phyloP scores from a whole-genome alignment of 441 rosid species.

The Raphanus hybrid region DNA sequence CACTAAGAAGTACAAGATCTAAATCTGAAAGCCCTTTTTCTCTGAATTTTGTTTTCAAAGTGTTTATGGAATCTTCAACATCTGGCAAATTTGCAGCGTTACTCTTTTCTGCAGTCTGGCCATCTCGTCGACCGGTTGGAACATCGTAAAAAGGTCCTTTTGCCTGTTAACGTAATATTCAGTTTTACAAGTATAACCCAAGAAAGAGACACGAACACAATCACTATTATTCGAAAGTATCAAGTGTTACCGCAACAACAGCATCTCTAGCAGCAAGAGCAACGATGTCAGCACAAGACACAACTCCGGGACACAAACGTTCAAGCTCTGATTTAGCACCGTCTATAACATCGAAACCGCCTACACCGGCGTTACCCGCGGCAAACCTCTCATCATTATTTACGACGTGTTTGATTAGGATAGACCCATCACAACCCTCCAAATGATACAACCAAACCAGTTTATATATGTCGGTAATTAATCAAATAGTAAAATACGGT shows the following conservation, averaged over 20 bases:
- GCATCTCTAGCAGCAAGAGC: constrained; percentile 89
- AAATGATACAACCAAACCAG: constrained; percentile 3
- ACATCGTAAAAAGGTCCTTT: constrained; percentile 62
- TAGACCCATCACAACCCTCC: constrained; percentile 79
- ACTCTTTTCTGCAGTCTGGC: constrained; percentile 37
- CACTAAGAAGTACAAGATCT: constrained; percentile 76
- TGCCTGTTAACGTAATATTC: background rate
- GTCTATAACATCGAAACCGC: constrained; percentile 58
- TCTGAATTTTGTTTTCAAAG: constrained; percentile 55
- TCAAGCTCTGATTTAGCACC: constrained; percentile 62
- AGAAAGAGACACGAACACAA: background rate
- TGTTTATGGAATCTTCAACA: constrained; percentile 53
- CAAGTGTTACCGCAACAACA: constrained; percentile 51
- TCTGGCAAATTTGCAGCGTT: constrained; percentile 58
- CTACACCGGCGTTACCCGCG: constrained; percentile 52
- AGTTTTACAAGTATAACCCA: background rate
- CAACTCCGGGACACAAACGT: constrained; percentile 56
- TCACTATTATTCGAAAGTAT: background rate
- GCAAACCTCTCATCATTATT: constrained; percentile 51
- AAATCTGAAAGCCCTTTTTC: constrained; percentile 64
- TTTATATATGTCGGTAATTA: background rate
- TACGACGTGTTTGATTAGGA: constrained; percentile 55
- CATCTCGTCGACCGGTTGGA: constrained; percentile 75
- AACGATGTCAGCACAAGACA: constrained; percentile 80
- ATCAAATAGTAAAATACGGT: background rate